phyloP scores from a whole-genome alignment of 192 early-diverging fungal genomes.

The Umbelopsis vinacea region DNA sequence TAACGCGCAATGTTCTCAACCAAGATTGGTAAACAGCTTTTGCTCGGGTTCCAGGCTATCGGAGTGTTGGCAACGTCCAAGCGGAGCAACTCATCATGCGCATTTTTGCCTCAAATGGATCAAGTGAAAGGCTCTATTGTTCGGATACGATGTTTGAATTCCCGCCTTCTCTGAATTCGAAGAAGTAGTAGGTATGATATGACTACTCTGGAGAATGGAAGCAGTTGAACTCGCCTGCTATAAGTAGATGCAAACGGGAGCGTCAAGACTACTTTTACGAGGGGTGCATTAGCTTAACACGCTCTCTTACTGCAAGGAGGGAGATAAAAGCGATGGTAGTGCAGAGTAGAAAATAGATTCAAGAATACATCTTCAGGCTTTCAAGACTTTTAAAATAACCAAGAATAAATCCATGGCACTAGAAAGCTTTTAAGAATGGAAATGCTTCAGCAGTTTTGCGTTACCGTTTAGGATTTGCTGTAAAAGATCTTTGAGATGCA shows the following conservation, averaged over 20 bases:
- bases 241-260: too few species aligned
- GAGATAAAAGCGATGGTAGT: too few species aligned
- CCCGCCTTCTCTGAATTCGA: neutral
- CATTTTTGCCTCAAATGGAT: neutral
- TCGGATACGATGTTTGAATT: neutral
- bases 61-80: neutral
- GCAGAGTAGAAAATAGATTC: neutral
- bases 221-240: too few species aligned
- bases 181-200: neutral
- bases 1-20: neutral
- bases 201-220: neutral
- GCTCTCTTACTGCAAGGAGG: too few species aligned
- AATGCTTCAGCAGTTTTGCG: slow-evolving; percentile 6
- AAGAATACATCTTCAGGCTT: neutral
- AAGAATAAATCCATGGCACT: neutral
- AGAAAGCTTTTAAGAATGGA: neutral
- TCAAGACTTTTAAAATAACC: slow-evolving; percentile 9
- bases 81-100: slow-evolving; percentile 8
- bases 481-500: neutral
- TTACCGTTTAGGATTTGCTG: neutral
- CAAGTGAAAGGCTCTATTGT: neutral
- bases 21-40: too few species aligned
- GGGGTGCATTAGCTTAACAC: too few species aligned
- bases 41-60: neutral
- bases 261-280: too few species aligned